Base-by-base conservation (phyloP, 805 yeast species). In the Ogataea haglerorum region DNA sequence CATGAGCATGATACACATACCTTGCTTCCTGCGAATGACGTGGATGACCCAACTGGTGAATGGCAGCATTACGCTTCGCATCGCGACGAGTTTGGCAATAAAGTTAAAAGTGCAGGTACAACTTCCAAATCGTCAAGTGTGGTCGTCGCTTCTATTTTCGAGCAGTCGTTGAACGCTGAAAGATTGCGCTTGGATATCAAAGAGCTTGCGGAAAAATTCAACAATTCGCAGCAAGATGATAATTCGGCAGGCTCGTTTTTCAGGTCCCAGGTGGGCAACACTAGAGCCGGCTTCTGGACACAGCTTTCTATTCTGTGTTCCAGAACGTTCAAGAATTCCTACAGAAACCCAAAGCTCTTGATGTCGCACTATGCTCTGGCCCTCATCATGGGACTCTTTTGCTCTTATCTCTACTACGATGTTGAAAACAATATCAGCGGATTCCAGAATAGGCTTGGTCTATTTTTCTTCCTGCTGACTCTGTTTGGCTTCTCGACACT, bases 401-500 rank as follows among this genome's bases (percentile, higher is more conserved):
- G 96, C 63, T 96, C 98, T 0, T 76, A 76, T 36, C 69, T 93
- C 29, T 93, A 93, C 61, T 91, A 82, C 64, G 73, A 88, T 55
- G 80, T 91, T 18, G 69, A 80, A 30, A 85, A 88, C 57, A 96
- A 91, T 60, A 91, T 93, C 40, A 81, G 95, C 54, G 99, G 99
- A 0, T 93, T 93, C 70, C 99, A 93, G 62, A 93, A 93, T 63
- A 74, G 99, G 53, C 71, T 93, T 49, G 99, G 99, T 0, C 69
- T 93, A 45, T 93, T 93, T 64, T 91, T 93, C 69, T 93, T 93
- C 62, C 65, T 90, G 37, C 70, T 93, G 46, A 87, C 98, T 3
- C 76, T 90, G 54, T 90, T 93, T 68, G 99, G 99, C 0, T 93
- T 93, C 61, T 83, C 95, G 1, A 84, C 98, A 0, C 72, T 93